Evolutionary conservation across 2,329 filamentous ascomycete genomes (phyloP).

Genomic region (Kalaharituber pfeilii): DNA sequence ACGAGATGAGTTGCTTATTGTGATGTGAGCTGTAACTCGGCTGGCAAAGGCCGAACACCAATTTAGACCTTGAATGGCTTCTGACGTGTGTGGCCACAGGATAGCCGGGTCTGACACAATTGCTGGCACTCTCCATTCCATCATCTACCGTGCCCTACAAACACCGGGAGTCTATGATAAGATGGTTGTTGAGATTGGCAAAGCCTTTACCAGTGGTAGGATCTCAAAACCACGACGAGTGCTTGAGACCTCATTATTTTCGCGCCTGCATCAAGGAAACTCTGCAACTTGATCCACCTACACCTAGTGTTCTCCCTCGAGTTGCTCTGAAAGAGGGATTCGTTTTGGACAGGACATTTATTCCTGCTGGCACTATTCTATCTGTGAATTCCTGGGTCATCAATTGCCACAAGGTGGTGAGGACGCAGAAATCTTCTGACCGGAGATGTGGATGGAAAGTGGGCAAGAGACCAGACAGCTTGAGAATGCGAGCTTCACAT

Average conservation of each 20-base stretch:
- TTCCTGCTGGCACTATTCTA: conserved; percentile 23
- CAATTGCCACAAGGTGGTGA: conserved; percentile 28
- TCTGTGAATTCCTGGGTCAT: conserved; percentile 27
- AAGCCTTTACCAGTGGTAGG: not conserved
- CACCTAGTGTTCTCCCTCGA: conserved; percentile 35
- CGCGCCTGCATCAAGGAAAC: conserved; percentile 37
- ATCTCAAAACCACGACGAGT: conserved; percentile 12
- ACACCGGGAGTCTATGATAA: conserved; percentile 24
- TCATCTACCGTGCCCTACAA: conserved; percentile 28
- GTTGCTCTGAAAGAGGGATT: conserved; percentile 30
- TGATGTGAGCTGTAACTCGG: too few species aligned
- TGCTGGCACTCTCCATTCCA: conserved; percentile 28
- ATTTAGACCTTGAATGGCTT: too few species aligned
- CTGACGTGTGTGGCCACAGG: too few species aligned
- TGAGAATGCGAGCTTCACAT: conserved; percentile 35
- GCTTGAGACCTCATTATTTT: conserved; percentile 29
- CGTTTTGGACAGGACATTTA: conserved; percentile 25
- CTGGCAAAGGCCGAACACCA: too few species aligned
- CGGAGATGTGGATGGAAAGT: conserved; percentile 32
- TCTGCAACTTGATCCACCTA: conserved; percentile 33
- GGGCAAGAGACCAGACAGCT: conserved; percentile 29
- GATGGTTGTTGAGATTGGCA: conserved; percentile 4
- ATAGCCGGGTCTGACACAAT: conserved; percentile 29
- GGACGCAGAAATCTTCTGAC: conserved; percentile 32
- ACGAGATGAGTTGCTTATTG: conserved; percentile 3